phyloP scores from a whole-genome alignment of 2,329 filamentous ascomycete genomes.

The Phoma sp. region DNA sequence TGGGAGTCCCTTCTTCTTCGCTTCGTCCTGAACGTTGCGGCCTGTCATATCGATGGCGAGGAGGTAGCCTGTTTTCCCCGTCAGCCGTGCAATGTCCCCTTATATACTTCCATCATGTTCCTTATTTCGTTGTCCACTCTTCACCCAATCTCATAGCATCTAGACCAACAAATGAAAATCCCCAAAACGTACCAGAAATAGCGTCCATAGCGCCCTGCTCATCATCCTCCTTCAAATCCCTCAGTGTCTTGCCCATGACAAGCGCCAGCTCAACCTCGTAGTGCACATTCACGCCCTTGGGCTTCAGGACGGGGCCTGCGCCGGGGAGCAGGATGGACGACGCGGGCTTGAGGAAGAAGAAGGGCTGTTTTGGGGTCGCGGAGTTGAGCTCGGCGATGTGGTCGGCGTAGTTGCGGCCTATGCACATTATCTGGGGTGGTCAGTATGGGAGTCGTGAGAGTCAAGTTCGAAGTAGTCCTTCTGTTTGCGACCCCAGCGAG shows the following conservation, averaged over 20 bases:
- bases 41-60: conserved; percentile 97
- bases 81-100: background rate
- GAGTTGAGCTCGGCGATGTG: conserved; percentile 94
- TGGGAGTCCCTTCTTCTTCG: conserved; percentile 94
- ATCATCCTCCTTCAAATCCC: conserved; percentile 78
- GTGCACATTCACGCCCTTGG: conserved; percentile 83
- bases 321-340: conserved; percentile 83
- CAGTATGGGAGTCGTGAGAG: too few relatives aligned
- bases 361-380: conserved; percentile 87
- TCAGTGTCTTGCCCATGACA: conserved; percentile 81
- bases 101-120: background rate
- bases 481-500: too few relatives aligned
- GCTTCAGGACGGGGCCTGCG: conserved; percentile 80
- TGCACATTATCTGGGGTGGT: conserved; percentile 76
- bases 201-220: conserved; percentile 78
- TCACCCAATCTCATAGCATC: background rate
- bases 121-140: background rate
- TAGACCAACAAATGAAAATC: background rate
- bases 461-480: too few relatives aligned
- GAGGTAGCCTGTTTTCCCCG: conserved; percentile 70
- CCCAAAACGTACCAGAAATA: conserved; percentile 72
- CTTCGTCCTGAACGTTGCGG: conserved; percentile 93
- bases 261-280: conserved; percentile 95
- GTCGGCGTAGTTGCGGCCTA: conserved; percentile 97
- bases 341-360: conserved; percentile 98